Evolutionary conservation across 805 yeast genomes (phyloP).

Genomic region (Candida hungchunana): DNA sequence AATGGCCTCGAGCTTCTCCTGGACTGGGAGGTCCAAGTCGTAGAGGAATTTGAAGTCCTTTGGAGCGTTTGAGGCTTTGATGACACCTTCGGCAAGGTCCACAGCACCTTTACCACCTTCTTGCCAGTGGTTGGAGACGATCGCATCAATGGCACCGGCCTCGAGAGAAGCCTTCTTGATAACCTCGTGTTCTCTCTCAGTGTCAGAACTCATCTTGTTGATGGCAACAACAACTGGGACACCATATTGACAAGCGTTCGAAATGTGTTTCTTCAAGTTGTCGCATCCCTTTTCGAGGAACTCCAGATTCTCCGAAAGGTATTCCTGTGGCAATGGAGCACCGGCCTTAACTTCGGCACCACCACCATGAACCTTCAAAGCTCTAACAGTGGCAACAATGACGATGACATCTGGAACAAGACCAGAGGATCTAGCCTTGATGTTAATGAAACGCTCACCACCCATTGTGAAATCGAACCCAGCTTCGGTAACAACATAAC

Average conservation of each 20-base stretch:
- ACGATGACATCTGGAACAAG: slow-evolving; percentile 73
- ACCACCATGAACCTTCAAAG: slow-evolving; percentile 83
- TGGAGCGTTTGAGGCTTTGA: slow-evolving; percentile 42
- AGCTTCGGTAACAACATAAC: slow-evolving; percentile 83
- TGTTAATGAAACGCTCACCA: slow-evolving; percentile 81
- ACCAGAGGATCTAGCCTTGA: slow-evolving; percentile 80
- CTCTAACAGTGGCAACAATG: slow-evolving; percentile 80
- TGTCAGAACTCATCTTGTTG: slow-evolving; percentile 72
- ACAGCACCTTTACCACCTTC: slow-evolving; percentile 82
- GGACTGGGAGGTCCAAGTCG: slow-evolving; percentile 57
- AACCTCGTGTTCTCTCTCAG: slow-evolving; percentile 62
- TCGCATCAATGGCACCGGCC: slow-evolving; percentile 79
- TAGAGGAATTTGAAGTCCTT: slow-evolving; percentile 53
- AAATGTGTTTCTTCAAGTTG: slow-evolving; percentile 72
- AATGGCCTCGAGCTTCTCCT: slow-evolving; percentile 61
- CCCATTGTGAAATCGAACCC: slow-evolving; percentile 93
- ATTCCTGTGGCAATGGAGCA: slow-evolving; percentile 69
- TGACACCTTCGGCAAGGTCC: slow-evolving; percentile 66
- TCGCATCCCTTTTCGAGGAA: slow-evolving; percentile 66
- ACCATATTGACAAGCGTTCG: slow-evolving; percentile 67
- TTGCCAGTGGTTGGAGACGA: slow-evolving; percentile 82
- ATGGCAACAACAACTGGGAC: slow-evolving; percentile 80
- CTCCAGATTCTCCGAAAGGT: slow-evolving; percentile 66
- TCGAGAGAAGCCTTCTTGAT: slow-evolving; percentile 62
- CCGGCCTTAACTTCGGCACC: slow-evolving; percentile 88